phyloP scores from a whole-genome alignment of 306 rosid genomes.

The Dryas alaskensis region DNA sequence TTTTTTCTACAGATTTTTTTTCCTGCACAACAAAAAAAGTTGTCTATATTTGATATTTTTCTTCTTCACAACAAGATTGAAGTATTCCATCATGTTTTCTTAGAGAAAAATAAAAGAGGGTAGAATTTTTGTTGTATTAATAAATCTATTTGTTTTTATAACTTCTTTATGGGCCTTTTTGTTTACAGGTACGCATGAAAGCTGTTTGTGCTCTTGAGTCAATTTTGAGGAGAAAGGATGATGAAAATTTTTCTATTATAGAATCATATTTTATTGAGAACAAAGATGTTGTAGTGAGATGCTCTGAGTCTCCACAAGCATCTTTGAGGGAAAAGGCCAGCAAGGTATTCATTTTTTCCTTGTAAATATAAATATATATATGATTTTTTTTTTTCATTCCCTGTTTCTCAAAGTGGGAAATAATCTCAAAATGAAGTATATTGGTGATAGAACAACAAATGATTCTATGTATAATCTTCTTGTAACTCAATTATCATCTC shows the following conservation, averaged over 20 bases:
- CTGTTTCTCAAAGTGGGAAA: not conserved
- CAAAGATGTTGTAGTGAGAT: conserved; percentile 62
- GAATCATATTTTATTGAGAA: conserved; percentile 74
- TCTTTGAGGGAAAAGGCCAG: conserved; percentile 88
- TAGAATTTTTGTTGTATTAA: not conserved
- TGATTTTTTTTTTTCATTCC: not conserved
- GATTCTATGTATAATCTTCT: not conserved
- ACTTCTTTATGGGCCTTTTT: conserved; percentile 18
- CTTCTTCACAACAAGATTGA: not conserved
- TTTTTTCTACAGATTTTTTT: not conserved
- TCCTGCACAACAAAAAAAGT: not conserved
- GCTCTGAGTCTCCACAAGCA: conserved; percentile 95
- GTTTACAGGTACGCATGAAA: conserved; percentile 93
- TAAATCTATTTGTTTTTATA: not conserved
- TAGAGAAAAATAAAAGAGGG: not conserved
- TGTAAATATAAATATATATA: not conserved
- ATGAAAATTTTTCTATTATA: conserved; percentile 55
- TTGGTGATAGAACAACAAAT: not conserved
- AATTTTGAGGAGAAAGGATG: conserved; percentile 75
- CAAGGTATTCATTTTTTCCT: conserved; percentile 53
- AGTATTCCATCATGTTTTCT: not conserved
- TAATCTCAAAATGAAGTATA: not conserved
- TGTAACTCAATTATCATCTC: not conserved
- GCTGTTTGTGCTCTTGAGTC: conserved; percentile 92
- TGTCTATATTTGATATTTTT: not conserved